Evolutionary conservation across 2,329 filamentous ascomycete species (phyloP).

Genomic region (Arachnomyces sp.): DNA sequence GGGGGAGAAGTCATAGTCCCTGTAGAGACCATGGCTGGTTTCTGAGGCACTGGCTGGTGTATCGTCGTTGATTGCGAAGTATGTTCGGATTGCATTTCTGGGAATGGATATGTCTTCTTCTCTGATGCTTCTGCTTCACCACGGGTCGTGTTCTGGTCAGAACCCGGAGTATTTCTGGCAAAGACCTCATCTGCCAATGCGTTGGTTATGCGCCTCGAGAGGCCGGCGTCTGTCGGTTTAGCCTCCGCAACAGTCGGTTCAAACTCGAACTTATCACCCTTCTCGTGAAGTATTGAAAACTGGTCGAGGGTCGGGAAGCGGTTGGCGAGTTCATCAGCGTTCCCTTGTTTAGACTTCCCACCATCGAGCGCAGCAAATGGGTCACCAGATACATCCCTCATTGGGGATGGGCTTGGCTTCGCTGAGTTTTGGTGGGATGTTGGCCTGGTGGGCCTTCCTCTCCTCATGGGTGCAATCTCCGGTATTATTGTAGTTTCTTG

Average conservation of each 20-base stretch:
- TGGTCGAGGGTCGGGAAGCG: slow-evolving; percentile 88
- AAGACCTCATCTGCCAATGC: slow-evolving; percentile 82
- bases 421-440: slow-evolving; percentile 39
- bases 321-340: slow-evolving; percentile 70
- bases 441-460: slow-evolving; percentile 61
- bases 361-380: slow-evolving; percentile 87
- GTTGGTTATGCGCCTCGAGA: slow-evolving; percentile 62
- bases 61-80: slow-evolving; percentile 24
- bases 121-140: slow-evolving; percentile 19
- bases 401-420: slow-evolving; percentile 60
- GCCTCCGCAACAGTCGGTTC: slow-evolving; percentile 45
- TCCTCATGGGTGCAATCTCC: slow-evolving; percentile 86
- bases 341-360: slow-evolving; percentile 43
- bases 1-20: slow-evolving; percentile 69
- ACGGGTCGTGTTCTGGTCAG: slow-evolving; percentile 21
- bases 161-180: slow-evolving; percentile 37
- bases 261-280: slow-evolving; percentile 77
- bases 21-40: slow-evolving; percentile 53
- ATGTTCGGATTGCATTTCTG: slow-evolving; percentile 18
- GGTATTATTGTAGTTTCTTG: slow-evolving; percentile 67
- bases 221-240: slow-evolving; percentile 38
- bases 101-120: slow-evolving; percentile 19
- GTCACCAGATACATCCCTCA: slow-evolving; percentile 62
- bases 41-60: slow-evolving; percentile 39
- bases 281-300: slow-evolving; percentile 81